These are phyloP conservation scores for Penicillium brasilianum DNA, from an alignment of 2,329 filamentous ascomycete genomes.

Conservation along the genomic window DNA sequence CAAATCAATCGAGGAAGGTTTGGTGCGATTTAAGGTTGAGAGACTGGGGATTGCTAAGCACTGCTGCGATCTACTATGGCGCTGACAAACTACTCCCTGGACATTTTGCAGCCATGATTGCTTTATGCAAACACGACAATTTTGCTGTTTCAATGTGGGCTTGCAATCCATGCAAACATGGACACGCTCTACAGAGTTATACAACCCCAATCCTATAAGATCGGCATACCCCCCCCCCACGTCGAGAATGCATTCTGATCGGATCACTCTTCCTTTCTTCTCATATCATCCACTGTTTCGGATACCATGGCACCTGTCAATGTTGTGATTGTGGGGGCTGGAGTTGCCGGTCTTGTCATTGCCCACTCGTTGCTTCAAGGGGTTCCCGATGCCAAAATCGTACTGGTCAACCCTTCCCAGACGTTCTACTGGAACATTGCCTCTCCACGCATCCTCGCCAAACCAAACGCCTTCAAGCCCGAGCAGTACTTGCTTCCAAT, in stretches of 20 bases:
- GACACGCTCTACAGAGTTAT: no score
- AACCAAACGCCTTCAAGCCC: conserved; percentile 52
- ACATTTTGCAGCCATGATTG: not conserved
- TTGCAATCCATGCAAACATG: not conserved
- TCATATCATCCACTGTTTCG: not conserved
- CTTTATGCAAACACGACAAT: not conserved
- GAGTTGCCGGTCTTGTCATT: conserved; percentile 41
- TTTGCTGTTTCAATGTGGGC: not conserved
- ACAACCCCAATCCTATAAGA: conserved; percentile 15
- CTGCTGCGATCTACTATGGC: not conserved
- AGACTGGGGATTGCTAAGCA: conserved; percentile 4
- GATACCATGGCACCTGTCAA: conserved; percentile 26
- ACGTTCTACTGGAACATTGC: conserved; percentile 61
- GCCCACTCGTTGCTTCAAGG: conserved; percentile 46
- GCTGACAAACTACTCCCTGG: conserved; percentile 2
- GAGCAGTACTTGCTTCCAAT: conserved; percentile 58
- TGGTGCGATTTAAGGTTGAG: not conserved
- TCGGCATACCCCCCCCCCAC: not conserved
- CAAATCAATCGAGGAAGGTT: not conserved
- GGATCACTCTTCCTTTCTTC: not conserved
- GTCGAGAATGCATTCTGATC: not conserved
- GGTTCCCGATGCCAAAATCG: conserved; percentile 51
- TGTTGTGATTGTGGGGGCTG: conserved; percentile 47
- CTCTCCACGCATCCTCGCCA: conserved; percentile 59
- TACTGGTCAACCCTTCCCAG: conserved; percentile 59